Conservation (phyloP, 148 eudicot genomes). For the Heliosperma pusillum region DNA sequence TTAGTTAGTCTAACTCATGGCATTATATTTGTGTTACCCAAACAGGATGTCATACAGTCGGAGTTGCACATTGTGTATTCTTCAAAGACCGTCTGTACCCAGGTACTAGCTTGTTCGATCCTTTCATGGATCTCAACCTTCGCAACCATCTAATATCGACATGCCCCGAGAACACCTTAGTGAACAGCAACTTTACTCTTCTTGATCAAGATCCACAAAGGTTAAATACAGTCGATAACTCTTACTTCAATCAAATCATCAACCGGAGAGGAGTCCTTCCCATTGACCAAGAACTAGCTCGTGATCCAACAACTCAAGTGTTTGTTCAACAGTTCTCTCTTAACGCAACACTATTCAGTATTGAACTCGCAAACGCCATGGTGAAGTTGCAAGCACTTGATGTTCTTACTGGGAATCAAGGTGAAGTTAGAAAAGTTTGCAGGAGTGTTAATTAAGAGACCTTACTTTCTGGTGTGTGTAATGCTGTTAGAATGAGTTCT, state of each 20-base stretch:
- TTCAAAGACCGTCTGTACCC: slow-evolving; percentile 37
- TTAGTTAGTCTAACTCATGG: slow-evolving; percentile 1
- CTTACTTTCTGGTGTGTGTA: background rate
- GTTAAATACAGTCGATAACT: slow-evolving; percentile 27
- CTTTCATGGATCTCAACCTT: slow-evolving; percentile 22
- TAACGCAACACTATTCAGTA: slow-evolving; percentile 14
- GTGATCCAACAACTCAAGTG: background rate
- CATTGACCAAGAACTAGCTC: slow-evolving; percentile 23
- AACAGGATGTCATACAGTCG: slow-evolving; percentile 49
- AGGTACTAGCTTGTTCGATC: slow-evolving; percentile 35
- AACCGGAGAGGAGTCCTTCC: slow-evolving; percentile 22
- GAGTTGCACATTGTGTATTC: slow-evolving; percentile 41
- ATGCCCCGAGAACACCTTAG: slow-evolving; percentile 18
- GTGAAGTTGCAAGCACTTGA: slow-evolving; percentile 28
- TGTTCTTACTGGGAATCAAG: slow-evolving; percentile 35
- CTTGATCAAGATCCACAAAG: slow-evolving; percentile 20
- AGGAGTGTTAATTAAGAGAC: slow-evolving; percentile 26
- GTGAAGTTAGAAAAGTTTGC: slow-evolving; percentile 51
- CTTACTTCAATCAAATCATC: slow-evolving; percentile 22
- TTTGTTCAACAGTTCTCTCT: slow-evolving; percentile 19
- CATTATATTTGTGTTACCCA: background rate
- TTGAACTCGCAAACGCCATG: slow-evolving; percentile 21
- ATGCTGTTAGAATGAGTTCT: background rate
- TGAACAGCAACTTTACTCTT: slow-evolving; percentile 20
- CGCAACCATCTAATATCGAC: slow-evolving; percentile 1